These are phyloP conservation scores for Rhynchospora breviuscula DNA, from an alignment of 176 grass and related monocot species.

Conservation along the genomic window DNA sequence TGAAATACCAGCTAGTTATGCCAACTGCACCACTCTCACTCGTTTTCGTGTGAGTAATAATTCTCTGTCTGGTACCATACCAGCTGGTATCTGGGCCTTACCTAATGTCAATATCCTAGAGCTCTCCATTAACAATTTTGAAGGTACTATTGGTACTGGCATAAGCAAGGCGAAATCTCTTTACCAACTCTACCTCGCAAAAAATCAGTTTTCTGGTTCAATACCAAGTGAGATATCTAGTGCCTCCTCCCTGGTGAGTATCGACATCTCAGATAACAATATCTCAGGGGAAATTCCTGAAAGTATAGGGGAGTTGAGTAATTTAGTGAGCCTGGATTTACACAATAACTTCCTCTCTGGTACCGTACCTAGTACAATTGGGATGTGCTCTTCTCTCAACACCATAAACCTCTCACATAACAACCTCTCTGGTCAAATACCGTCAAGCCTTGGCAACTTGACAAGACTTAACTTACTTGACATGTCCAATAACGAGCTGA, in stretches of 20 bases:
- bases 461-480: conserved; percentile 52
- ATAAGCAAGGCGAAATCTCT: conserved; percentile 42
- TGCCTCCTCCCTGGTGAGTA: conserved; percentile 21
- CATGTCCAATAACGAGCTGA: conserved; percentile 49
- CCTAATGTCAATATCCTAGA: conserved; percentile 56
- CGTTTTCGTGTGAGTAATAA: conserved; percentile 76
- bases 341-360: conserved; percentile 34
- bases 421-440: conserved; percentile 54
- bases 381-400: conserved; percentile 46
- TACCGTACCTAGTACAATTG: conserved; percentile 53
- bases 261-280: conserved; percentile 52
- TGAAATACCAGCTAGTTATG: conserved; percentile 58
- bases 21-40: conserved; percentile 34
- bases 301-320: conserved; percentile 38
- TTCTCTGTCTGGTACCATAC: conserved; percentile 53
- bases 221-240: conserved; percentile 47
- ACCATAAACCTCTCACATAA: conserved; percentile 42
- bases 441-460: conserved; percentile 42
- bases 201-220: conserved; percentile 54
- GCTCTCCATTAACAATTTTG: conserved; percentile 48
- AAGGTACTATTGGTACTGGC: conserved; percentile 36
- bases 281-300: conserved; percentile 56
- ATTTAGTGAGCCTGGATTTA: conserved; percentile 38
- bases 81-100: conserved; percentile 58
- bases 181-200: conserved; percentile 16